phyloP scores from a whole-genome alignment of 75 land plant species.

The Pinus tabuliformis region DNA sequence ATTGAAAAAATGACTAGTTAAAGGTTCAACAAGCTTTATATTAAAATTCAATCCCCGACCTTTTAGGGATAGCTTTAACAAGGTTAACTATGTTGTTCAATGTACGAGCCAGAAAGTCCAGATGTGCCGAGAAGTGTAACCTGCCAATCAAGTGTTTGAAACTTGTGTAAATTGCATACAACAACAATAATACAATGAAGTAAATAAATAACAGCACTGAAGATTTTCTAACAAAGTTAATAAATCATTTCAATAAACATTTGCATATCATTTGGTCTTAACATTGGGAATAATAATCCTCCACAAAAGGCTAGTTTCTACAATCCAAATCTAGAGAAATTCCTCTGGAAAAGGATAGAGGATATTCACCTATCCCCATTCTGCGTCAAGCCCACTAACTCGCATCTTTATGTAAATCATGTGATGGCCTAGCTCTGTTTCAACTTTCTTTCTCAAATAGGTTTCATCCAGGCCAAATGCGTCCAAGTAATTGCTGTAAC shows the following conservation, averaged over 20 bases:
- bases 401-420: constrained; percentile 83
- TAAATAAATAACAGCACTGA: neutral
- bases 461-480: constrained; percentile 78
- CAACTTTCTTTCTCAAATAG: constrained; percentile 88
- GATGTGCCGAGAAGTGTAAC: constrained; percentile 86
- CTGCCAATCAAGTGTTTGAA: constrained; percentile 37
- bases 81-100: constrained; percentile 58
- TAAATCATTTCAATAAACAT: neutral
- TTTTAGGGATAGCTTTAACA: too few relatives aligned
- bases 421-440: constrained; percentile 74
- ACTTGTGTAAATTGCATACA: neutral
- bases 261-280: neutral
- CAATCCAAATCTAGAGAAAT: neutral
- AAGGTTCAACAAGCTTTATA: too few relatives aligned
- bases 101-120: constrained; percentile 87
- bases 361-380: constrained; percentile 84
- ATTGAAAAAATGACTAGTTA: too few relatives aligned
- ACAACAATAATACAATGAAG: neutral
- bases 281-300: neutral
- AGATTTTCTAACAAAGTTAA: neutral
- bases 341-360: neutral
- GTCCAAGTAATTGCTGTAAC: constrained; percentile 66
- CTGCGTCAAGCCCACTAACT: constrained; percentile 64
- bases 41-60: too few relatives aligned
- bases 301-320: constrained; percentile 2